phyloP scores from a whole-genome alignment of 169 alveolate species.

The Eimeria praecox region DNA sequence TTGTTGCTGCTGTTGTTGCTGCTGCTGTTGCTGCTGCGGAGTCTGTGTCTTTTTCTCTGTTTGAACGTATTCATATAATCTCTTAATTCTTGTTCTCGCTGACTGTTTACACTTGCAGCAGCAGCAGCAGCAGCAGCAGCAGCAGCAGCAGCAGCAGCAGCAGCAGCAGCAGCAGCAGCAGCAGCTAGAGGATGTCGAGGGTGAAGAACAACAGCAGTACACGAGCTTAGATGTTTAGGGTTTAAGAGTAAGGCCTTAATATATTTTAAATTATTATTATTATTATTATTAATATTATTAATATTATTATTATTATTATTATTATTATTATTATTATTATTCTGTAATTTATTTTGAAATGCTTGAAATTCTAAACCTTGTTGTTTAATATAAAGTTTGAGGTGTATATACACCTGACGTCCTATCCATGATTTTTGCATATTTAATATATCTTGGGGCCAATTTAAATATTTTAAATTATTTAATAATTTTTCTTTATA shows the following conservation, averaged over 20 bases:
- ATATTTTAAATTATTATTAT: no score
- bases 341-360: neutral
- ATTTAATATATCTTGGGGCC: conserved; percentile 92
- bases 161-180: neutral
- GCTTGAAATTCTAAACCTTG: neutral
- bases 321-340: neutral
- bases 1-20: neutral
- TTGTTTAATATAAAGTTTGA: neutral
- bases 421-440: conserved; percentile 96
- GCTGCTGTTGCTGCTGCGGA: no score
- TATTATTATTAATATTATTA: no score
- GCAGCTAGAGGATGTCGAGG: neutral
- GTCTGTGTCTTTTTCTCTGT: no score
- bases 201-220: neutral
- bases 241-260: no score
- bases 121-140: neutral
- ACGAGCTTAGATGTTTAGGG: neutral
- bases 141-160: neutral
- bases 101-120: neutral
- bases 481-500: conserved; percentile 91
- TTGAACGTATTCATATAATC: no score
- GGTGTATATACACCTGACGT: conserved; percentile 73
- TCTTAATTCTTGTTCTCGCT: neutral
- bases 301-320: no score
- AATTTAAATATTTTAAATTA: conserved; percentile 88